These are phyloP conservation scores for Phytophthora quininea DNA, from an alignment of 352 stramenopile genomes.

Conservation along the genomic window DNA sequence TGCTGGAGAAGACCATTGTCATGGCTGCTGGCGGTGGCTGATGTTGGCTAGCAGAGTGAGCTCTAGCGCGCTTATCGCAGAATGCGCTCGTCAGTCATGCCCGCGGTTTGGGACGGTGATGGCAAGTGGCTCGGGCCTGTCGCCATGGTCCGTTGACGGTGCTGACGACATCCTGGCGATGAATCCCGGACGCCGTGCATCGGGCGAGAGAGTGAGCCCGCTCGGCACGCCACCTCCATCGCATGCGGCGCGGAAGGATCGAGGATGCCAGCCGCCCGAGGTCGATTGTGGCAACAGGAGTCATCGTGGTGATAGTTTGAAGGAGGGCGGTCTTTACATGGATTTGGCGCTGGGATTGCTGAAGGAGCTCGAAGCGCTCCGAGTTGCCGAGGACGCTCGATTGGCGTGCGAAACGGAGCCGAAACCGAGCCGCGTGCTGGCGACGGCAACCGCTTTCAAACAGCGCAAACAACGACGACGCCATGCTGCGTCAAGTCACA, in stretches of 20 bases:
- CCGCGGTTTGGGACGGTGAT: not conserved
- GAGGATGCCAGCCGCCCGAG: not conserved
- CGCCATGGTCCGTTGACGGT: not conserved
- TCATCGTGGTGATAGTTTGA: not conserved
- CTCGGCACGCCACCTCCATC: not conserved
- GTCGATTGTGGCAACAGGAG: not conserved
- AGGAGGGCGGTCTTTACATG: not conserved
- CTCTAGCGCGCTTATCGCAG: conserved; percentile 28
- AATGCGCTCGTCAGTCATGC: not conserved
- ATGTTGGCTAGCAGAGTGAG: conserved; percentile 1
- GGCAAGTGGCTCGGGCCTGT: not conserved
- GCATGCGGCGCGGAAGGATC: not conserved
- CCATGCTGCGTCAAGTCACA: not conserved
- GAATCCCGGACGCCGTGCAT: not conserved
- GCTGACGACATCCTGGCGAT: conserved; percentile 1
- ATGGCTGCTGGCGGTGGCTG: conserved; percentile 2
- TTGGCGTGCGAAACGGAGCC: not conserved
- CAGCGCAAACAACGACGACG: not conserved
- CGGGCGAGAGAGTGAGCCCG: conserved; percentile 1
- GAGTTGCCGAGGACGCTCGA: not conserved
- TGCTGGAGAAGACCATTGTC: conserved; percentile 13
- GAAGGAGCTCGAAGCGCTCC: not conserved
- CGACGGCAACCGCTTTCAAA: not conserved
- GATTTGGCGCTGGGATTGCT: not conserved
- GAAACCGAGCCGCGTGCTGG: not conserved